Base-by-base conservation (phyloP, 2,329 filamentous ascomycete species). In the Magnaporthiopsis rhizophila region DNA sequence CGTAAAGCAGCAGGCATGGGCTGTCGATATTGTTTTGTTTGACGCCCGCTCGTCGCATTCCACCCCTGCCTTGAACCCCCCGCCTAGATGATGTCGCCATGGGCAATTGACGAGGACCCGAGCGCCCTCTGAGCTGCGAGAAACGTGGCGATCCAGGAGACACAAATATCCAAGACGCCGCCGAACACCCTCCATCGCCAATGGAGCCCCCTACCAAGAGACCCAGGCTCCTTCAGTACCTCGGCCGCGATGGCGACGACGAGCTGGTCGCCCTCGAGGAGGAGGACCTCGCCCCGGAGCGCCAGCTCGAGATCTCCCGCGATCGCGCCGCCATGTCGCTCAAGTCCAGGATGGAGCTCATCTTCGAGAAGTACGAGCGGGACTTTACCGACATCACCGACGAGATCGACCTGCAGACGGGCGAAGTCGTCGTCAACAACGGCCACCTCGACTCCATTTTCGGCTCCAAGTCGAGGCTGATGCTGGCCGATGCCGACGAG, bases 321-420 rank as follows among this genome's bases (percentile, higher is more conserved):
- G 83, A 85, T 62, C 81, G 83, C 64, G 90, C 92, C 65, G 87
- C 91, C 67, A 79, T 82, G 67, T 87, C 86, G 65, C 83, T 97
- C 57, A 94, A 95, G 74, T 88, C 86, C n/a, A 87, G 87, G 6
- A 95, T 96, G 73, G 92, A 97, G 72, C 80, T 85, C 64, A 96
- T 98, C 64, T 97, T 97, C 73, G 85, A 89, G 66, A 97, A 96
- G 74, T 97, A 96, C 74, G 87, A 83, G 63, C 87, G 83, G 68
- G 90, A 97, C 73, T 97, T 97, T 71, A 86, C 87, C 2, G 89
- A 88, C 5, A 82, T 94, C 62, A 92, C 89, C 64, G 94, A 98
- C 74, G 92, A 97, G 77, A 92, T 98, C 70, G 91, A 98, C 74
- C 80, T 97, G 65, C 80, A 81, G 62, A 94, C 90, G 0, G 92